Conservation (phyloP, 208 protist species). For the Trichomonas vaginalis region DNA sequence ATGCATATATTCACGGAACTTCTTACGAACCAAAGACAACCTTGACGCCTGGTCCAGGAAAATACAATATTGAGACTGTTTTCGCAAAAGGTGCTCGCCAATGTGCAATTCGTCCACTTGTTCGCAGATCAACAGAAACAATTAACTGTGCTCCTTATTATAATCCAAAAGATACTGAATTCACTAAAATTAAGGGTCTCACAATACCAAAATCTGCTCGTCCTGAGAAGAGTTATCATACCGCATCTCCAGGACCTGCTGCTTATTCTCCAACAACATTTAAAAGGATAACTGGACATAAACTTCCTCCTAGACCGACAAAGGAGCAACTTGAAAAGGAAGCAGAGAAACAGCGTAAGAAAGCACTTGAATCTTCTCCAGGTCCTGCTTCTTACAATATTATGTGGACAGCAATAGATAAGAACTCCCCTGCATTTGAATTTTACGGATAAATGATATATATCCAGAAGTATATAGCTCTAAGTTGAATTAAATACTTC, state of each 20-base stretch:
- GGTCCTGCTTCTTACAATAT: neutral
- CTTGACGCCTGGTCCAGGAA: neutral
- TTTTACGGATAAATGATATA: neutral
- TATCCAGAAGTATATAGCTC: too few species aligned
- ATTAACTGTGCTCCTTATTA: neutral
- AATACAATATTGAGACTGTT: neutral
- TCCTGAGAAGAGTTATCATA: neutral
- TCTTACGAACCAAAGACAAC: neutral
- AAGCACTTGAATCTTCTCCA: neutral
- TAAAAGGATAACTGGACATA: neutral
- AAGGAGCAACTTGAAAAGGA: neutral
- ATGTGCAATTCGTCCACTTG: neutral
- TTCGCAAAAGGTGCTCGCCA: neutral
- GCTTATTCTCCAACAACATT: neutral
- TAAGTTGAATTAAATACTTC: too few species aligned
- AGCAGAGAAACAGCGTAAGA: neutral
- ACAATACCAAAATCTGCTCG: neutral
- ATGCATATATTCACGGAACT: neutral
- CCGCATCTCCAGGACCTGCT: neutral
- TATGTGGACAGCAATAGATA: neutral
- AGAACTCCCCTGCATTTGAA: neutral
- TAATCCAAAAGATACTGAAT: neutral
- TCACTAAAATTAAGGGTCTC: neutral
- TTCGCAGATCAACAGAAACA: neutral
- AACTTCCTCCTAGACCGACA: neutral